phyloP scores from a whole-genome alignment of 2,329 filamentous ascomycete genomes.

The Seiridium unicorne region DNA sequence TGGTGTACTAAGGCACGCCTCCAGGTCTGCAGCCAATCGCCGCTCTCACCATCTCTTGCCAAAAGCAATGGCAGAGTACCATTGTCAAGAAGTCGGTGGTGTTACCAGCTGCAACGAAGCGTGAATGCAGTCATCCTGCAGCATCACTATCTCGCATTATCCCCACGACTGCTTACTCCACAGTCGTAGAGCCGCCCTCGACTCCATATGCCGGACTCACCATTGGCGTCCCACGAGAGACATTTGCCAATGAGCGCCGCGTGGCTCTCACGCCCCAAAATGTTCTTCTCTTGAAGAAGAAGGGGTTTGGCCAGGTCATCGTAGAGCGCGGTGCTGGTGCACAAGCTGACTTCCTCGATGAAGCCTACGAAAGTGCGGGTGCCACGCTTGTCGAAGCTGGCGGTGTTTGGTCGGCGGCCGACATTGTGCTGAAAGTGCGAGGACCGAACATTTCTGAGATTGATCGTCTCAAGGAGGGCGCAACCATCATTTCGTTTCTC shows the following conservation, averaged over 20 bases:
- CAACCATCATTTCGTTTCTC: slow-evolving; percentile 79
- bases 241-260: slow-evolving; percentile 74
- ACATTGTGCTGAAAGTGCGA: slow-evolving; percentile 84
- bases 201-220: slow-evolving; percentile 70
- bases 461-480: slow-evolving; percentile 63
- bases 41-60: slow-evolving; percentile 14
- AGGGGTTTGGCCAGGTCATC: slow-evolving; percentile 75
- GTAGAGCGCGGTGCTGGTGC: slow-evolving; percentile 80
- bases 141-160: slow-evolving; percentile 16
- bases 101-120: slow-evolving; percentile 23
- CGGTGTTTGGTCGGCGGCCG: slow-evolving; percentile 69
- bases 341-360: slow-evolving; percentile 73
- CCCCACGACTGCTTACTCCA: slow-evolving; percentile 26
- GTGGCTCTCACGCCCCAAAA: slow-evolving; percentile 85
- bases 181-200: slow-evolving; percentile 36
- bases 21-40: slow-evolving; percentile 21
- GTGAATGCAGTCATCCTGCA: slow-evolving; percentile 15
- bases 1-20: slow-evolving; percentile 20
- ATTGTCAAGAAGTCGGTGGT: slow-evolving; percentile 25
- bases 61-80: slow-evolving; percentile 24
- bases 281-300: slow-evolving; percentile 78
- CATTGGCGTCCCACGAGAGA: slow-evolving; percentile 78
- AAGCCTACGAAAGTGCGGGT: slow-evolving; percentile 74
- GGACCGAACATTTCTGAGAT: slow-evolving; percentile 71
- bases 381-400: slow-evolving; percentile 71